Conservation (phyloP, 1,284 basidiomycete genomes). For the Naganishia sp. region DNA sequence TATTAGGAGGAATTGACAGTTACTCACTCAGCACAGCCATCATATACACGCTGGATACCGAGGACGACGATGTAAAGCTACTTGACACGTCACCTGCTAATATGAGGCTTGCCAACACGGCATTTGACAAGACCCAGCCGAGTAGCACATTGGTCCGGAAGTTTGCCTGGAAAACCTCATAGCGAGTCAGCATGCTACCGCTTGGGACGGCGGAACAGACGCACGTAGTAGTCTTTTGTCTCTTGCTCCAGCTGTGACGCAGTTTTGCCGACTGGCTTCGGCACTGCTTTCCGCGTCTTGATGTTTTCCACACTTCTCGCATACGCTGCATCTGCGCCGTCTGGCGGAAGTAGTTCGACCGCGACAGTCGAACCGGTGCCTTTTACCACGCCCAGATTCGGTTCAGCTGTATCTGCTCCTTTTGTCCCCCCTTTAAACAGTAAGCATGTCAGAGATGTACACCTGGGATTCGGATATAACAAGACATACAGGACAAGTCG, state of each 20-base stretch:
- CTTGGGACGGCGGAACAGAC: conserved; percentile 25
- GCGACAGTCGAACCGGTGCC: conserved; percentile 72
- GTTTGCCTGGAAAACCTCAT: conserved; percentile 20
- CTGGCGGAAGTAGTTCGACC: conserved; percentile 80
- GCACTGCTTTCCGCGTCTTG: conserved; percentile 43
- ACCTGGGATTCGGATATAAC: neutral
- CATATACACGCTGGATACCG: conserved; percentile 56
- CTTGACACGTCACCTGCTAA: conserved; percentile 66
- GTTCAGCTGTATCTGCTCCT: conserved; percentile 65
- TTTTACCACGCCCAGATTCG: conserved; percentile 73
- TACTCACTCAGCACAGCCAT: conserved; percentile 46
- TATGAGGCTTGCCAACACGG: conserved; percentile 81
- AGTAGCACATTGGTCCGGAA: conserved; percentile 42
- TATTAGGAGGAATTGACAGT: neutral
- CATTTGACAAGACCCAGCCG: conserved; percentile 56
- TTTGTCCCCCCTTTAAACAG: conserved; percentile 85
- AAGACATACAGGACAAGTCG: conserved; percentile 60
- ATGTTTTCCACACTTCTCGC: conserved; percentile 84
- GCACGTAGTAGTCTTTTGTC: conserved; percentile 78
- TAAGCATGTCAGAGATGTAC: conserved; percentile 24
- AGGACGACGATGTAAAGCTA: conserved; percentile 65
- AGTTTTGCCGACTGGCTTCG: conserved; percentile 20
- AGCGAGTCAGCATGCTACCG: neutral
- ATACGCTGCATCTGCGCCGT: conserved; percentile 85
- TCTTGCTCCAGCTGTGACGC: conserved; percentile 61